Evolutionary conservation across 2,329 filamentous ascomycete genomes (phyloP), one percentile per base, ranked within the genome.

Genomic region (Aspergillus transmontanensis): DNA sequence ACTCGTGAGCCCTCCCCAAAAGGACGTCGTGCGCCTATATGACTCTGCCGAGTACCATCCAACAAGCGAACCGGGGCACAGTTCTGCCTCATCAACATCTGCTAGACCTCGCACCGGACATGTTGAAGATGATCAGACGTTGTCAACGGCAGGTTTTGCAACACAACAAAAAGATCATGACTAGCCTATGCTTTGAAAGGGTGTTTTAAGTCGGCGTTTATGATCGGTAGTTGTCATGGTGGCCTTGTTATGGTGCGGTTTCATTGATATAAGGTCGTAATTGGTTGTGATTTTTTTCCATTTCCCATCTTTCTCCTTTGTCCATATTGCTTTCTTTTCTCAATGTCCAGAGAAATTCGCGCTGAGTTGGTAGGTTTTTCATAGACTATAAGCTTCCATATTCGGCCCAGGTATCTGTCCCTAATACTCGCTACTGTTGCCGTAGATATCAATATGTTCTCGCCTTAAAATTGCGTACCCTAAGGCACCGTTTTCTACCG

Each of bases 31-130:
- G 12, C 36, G 54, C 14, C 64, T 54, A 53, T 63, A 64, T 53
- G 63, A 62, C 26, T 63, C 68, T 30, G 55, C 62, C 28, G 76
- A 79, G 23, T 80, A 81, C 64, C 74, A 79, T 65, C 75, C 69
- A 6, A 64, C 61, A n/a, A 60, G 63, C 16, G 69, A 73, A 34
- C 68, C 65, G 5, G 73, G 70, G 23, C 56, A 62, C 60, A 65
- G 46, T 57, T 69, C 70, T 19, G 66, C 71, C 19, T 71, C 72
- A 10, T 73, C 73, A 53, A 68, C 70, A 36, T 68, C 67, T 19
- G 64, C 64, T 26, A 67, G 66, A n/a, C 68, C 68, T 16, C 68
- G 69, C 50, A 71, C 65, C 46, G 73, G 69, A 56, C 62, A 62
- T 54, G 63, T 57, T 30, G 65, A 68, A 51, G 62, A 62, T 46